A percentile compares a stretch with the other conserved stretches of the same genome.
These are phyloP conservation scores for Annulohypoxylon truncatum DNA, from an alignment of 2,329 filamentous ascomycete species.

Conservation along the genomic window DNA sequence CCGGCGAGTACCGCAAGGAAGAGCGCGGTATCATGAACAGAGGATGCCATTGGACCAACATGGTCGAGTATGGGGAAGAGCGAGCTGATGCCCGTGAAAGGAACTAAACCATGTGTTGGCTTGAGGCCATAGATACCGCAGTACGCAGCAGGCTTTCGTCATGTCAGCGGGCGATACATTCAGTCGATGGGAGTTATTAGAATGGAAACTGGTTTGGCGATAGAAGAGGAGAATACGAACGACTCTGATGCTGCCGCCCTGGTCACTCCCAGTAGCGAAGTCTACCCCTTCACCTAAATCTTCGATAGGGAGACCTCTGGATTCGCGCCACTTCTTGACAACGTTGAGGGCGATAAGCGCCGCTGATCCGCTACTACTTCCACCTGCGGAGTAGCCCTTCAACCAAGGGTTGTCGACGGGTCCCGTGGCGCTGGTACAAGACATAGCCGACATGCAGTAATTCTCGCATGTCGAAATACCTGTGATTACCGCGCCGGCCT, in stretches of 20 bases:
- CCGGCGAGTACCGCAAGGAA: constrained; percentile 60
- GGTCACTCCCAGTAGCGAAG: constrained; percentile 55
- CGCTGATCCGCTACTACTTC: constrained; percentile 53
- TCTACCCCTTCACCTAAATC: constrained; percentile 37
- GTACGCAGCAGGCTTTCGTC: constrained; percentile 51
- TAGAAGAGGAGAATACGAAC: constrained; percentile 20
- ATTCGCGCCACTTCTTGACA: constrained; percentile 25
- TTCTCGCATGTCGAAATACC: constrained; percentile 55
- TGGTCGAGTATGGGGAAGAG: constrained; percentile 65
- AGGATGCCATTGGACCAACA: constrained; percentile 57
- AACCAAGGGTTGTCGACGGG: constrained; percentile 53
- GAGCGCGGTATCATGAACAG: constrained; percentile 55
- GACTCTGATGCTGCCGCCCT: constrained; percentile 54
- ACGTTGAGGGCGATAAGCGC: constrained; percentile 47
- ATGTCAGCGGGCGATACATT: neutral
- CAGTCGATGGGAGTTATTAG: neutral
- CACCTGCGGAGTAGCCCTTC: constrained; percentile 50
- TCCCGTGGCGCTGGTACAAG: constrained; percentile 52
- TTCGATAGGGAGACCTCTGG: constrained; percentile 28
- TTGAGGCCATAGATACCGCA: constrained; percentile 59
- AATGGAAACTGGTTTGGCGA: neutral
- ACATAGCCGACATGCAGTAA: constrained; percentile 53
- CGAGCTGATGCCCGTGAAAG: constrained; percentile 61
- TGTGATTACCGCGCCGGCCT: constrained; percentile 50
- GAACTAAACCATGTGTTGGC: constrained; percentile 63